Percentiles rank a stretch among this genome's conserved stretches.
Conservation (phyloP, 495 filamentous ascomycete genomes). For the Penicillium soppii region DNA sequence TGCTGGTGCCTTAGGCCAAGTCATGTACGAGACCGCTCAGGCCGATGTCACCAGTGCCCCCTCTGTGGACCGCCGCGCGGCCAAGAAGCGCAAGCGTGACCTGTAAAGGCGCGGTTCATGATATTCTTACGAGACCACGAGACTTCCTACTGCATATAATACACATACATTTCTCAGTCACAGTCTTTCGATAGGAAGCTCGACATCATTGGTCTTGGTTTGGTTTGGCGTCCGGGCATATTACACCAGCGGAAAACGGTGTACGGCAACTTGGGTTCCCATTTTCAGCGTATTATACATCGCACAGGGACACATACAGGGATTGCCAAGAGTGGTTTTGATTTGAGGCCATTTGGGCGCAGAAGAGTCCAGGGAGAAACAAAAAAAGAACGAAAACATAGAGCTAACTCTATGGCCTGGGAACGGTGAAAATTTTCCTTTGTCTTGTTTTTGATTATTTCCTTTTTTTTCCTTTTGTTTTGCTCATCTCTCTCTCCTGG, state of each 20-base stretch:
- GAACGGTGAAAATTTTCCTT: conserved; percentile 11
- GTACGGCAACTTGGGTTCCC: conserved; percentile 20
- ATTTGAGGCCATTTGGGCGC: conserved; percentile 5
- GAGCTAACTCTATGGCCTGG: conserved; percentile 6
- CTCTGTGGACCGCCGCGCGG: conserved; percentile 46
- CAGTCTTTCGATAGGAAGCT: conserved; percentile 16
- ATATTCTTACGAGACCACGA: conserved; percentile 47
- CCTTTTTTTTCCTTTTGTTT: conserved; percentile 16
- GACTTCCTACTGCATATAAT: conserved; percentile 37
- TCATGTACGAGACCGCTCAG: conserved; percentile 74
- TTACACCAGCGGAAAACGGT: conserved; percentile 35
- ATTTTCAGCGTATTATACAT: conserved; percentile 1
- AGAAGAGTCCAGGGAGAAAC: conserved; percentile 1
- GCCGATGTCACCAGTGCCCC: conserved; percentile 51
- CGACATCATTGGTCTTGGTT: conserved; percentile 29
- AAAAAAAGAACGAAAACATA: conserved; percentile 6
- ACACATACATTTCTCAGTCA: conserved; percentile 21
- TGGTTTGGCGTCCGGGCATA: conserved; percentile 43
- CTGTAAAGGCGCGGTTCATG: conserved; percentile 31
- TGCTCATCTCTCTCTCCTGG: conserved; percentile 6
- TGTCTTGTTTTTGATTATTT: conserved; percentile 15
- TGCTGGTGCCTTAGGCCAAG: conserved; percentile 61
- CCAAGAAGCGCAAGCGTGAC: conserved; percentile 79
- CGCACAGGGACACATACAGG: conserved; percentile 5
- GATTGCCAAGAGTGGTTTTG: background rate